These are phyloP conservation scores for Umbilicus rupestris DNA, from an alignment of 164 flowering plant species.

Conservation along the genomic window DNA sequence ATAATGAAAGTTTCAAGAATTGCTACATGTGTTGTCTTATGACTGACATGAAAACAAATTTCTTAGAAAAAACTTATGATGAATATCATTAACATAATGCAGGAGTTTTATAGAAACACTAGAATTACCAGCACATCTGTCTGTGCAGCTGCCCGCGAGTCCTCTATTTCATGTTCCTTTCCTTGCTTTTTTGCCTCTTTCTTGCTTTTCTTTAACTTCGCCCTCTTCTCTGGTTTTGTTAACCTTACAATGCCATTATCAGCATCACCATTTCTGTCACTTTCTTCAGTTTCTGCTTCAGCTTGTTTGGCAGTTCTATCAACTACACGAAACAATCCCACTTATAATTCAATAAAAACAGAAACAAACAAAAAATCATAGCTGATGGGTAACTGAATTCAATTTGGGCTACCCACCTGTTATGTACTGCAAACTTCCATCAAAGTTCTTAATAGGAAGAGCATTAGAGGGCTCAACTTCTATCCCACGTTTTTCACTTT, in stretches of 20 bases:
- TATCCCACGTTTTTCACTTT: conserved; percentile 22
- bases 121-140: conserved; percentile 64
- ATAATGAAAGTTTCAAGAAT: too few relatives aligned
- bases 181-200: conserved; percentile 67
- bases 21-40: too few relatives aligned
- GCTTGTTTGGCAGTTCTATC: conserved; percentile 18
- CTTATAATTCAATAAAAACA: background rate
- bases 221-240: conserved; percentile 73
- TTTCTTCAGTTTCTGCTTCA: conserved; percentile 25
- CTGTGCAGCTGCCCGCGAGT: conserved; percentile 38
- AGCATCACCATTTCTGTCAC: conserved; percentile 18
- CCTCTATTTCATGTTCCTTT: conserved; percentile 38
- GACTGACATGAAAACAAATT: too few relatives aligned
- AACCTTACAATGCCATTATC: conserved; percentile 36
- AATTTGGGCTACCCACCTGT: conserved; percentile 27
- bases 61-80: background rate
- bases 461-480: conserved; percentile 75
- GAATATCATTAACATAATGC: background rate
- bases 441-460: conserved; percentile 80
- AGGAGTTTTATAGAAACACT: background rate
- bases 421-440: conserved; percentile 58
- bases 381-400: background rate
- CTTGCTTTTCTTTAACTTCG: conserved; percentile 63
- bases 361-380: background rate
- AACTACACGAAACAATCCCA: conserved; percentile 12